Evolutionary conservation across 257 asterid genomes (phyloP).

Genomic region (Scutellaria galericulata): DNA sequence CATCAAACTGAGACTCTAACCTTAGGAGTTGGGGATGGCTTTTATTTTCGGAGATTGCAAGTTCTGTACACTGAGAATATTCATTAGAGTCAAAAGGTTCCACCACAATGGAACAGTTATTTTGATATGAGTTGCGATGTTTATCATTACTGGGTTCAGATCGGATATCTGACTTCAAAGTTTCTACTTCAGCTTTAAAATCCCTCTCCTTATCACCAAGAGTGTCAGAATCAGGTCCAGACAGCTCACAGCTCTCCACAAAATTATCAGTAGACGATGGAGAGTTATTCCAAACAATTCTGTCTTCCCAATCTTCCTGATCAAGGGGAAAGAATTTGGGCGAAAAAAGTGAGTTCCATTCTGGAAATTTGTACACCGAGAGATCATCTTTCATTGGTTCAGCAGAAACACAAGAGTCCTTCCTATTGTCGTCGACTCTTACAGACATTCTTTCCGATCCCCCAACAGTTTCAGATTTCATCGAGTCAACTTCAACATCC

Average conservation of each 20-base stretch:
- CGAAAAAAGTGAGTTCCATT: constrained; percentile 49
- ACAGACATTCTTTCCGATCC: constrained; percentile 45
- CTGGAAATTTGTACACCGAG: constrained; percentile 44
- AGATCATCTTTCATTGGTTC: constrained; percentile 68
- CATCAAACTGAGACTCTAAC: constrained; percentile 65
- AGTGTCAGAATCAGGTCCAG: constrained; percentile 81
- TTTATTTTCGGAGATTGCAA: constrained; percentile 39
- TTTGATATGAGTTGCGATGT: constrained; percentile 45
- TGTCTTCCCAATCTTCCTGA: constrained; percentile 97
- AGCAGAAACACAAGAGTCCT: constrained; percentile 65
- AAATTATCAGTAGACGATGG: constrained; percentile 56
- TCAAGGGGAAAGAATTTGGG: constrained; percentile 75
- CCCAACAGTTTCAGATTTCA: constrained; percentile 46
- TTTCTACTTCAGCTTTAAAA: constrained; percentile 42
- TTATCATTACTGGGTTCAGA: constrained; percentile 46
- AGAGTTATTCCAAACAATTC: constrained; percentile 85
- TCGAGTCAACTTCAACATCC: constrained; percentile 53
- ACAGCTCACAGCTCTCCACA: constrained; percentile 79
- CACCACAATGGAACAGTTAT: constrained; percentile 47
- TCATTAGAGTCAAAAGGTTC: constrained; percentile 72
- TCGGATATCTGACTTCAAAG: constrained; percentile 43
- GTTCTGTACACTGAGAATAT: constrained; percentile 35
- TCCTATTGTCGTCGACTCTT: constrained; percentile 45
- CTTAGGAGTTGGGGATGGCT: constrained; percentile 90
- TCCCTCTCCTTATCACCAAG: constrained; percentile 52